Evolutionary conservation across 202 grass and related monocot genomes (phyloP), one percentile per base, ranked within the genome.

Genomic region (Cymbopogon flexuosus): DNA sequence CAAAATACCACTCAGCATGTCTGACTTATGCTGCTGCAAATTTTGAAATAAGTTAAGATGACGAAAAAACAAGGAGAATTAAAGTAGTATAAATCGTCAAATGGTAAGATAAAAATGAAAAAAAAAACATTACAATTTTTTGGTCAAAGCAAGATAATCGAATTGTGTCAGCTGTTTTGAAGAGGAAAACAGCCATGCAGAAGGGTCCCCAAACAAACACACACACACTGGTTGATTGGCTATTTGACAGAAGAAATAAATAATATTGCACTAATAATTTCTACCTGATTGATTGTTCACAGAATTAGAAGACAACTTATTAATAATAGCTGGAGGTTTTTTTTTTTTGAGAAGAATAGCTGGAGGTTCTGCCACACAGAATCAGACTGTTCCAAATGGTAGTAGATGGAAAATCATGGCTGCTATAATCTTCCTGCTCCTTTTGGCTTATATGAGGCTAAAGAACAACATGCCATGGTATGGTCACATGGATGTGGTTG

Each of bases 1-100:
- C 29, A 68, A 35, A 14, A 70, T 60, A 65, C 3, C 57, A 76
- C 34, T 84, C 27, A 70, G 54, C 77, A 76, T 43, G 19, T 69
- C 64, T 80, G 81, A 81, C 35, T 80, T 84, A 64, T 84, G 51
- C 33, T 81, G 81, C 87, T 84, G 83, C 77, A 84, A 81, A 46
- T 22, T 74, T 82, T 64, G n/a, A 67, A 78, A 19, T 3, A 80
- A 52, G 42, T 75, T 60, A 23, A 12, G 7, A 8, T 73, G 10
- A 10, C 36, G 24, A 79, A 30, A 36, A 34, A 75, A 31, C 12
- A 46, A 2, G 41, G 33, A 33, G 69, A 70, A 77, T 13, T 14
- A 3, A 64, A 29, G 64, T 63, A 70, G 41, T 72, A 34, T 56
- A 34, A 77, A 62, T 35, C 10, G 2, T 21, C 3, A 34, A 27